These are phyloP conservation scores for Eurotiales sp. DNA, from an alignment of 2,329 filamentous ascomycete genomes.

Conservation along the genomic window DNA sequence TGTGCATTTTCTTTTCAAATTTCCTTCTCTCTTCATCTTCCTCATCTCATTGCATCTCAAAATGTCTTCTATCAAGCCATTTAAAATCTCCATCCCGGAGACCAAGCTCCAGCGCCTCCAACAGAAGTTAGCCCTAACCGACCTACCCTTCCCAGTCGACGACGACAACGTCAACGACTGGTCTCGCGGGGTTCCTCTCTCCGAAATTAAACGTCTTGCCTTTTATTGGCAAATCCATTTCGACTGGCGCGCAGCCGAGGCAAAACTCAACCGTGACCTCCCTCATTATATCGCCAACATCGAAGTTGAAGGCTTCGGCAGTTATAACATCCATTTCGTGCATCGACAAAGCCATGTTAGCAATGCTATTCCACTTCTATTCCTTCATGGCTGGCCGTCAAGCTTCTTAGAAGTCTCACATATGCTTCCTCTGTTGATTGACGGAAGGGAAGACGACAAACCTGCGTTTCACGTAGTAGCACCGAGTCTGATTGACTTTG, in stretches of 20 bases:
- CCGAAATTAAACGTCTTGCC: slow-evolving; percentile 4
- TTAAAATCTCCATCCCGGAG: slow-evolving; percentile 4
- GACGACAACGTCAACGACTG: neutral
- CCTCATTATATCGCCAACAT: slow-evolving; percentile 2
- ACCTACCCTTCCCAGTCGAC: neutral
- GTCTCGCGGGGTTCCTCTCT: slow-evolving; percentile 2
- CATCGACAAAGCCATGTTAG: neutral
- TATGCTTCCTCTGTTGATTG: slow-evolving; percentile 4
- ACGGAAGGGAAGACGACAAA: neutral
- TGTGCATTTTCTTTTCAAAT: neutral
- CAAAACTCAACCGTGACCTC: neutral
- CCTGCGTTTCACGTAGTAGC: slow-evolving; percentile 7
- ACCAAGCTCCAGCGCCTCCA: slow-evolving; percentile 5
- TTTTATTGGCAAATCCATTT: slow-evolving; percentile 3
- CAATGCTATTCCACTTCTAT: slow-evolving; percentile 6
- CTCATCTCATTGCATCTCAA: neutral
- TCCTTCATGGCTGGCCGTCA: slow-evolving; percentile 11
- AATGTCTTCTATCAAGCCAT: slow-evolving; percentile 2
- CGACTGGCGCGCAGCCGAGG: slow-evolving; percentile 4
- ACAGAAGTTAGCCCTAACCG: slow-evolving; percentile 10
- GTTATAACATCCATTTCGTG: slow-evolving; percentile 4
- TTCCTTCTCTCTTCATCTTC: neutral
- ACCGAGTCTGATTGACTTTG: slow-evolving; percentile 7
- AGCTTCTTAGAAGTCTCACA: slow-evolving; percentile 2
- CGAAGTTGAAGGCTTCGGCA: neutral